A percentile compares a stretch with the other conserved stretches of the same genome.
Evolutionary conservation across 1,139 yeast genomes (phyloP).

Genomic region (Geotrichum bryndzae): DNA sequence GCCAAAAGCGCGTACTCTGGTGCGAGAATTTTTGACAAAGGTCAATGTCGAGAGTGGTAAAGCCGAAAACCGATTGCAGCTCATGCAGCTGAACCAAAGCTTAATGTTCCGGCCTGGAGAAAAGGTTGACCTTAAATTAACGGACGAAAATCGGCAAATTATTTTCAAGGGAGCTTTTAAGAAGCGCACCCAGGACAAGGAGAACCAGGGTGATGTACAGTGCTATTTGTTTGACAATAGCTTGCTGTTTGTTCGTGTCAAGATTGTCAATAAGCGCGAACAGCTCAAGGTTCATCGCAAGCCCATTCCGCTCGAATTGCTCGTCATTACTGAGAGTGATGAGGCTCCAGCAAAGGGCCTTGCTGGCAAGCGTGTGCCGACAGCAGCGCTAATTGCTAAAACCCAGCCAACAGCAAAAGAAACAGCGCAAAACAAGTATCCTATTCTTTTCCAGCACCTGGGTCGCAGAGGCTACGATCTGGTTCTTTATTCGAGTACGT

Average conservation of each 20-base stretch:
- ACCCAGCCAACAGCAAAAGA: conserved; percentile 23
- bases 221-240: conserved; percentile 87
- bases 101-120: conserved; percentile 74
- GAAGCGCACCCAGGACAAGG: conserved; percentile 74
- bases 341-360: conserved; percentile 62
- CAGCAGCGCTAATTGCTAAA: conserved; percentile 42
- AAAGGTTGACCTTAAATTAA: conserved; percentile 77
- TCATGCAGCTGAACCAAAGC: conserved; percentile 78
- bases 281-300: conserved; percentile 82
- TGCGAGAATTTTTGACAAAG: conserved; percentile 68
- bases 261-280: conserved; percentile 82
- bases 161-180: conserved; percentile 72
- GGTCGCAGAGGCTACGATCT: conserved; percentile 64
- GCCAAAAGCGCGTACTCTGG: conserved; percentile 65
- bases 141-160: conserved; percentile 73
- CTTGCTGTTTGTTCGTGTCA: conserved; percentile 75
- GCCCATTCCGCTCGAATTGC: conserved; percentile 83
- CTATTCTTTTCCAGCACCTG: conserved; percentile 47
- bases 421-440: conserved; percentile 39
- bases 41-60: conserved; percentile 91
- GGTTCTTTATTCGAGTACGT: conserved; percentile 59
- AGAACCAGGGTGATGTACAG: conserved; percentile 62
- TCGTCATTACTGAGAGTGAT: conserved; percentile 70
- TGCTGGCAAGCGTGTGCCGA: conserved; percentile 34
- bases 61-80: conserved; percentile 86